Evolutionary conservation across 768 basidiomycete species (phyloP).

Genomic region (Baorangia bicolor): DNA sequence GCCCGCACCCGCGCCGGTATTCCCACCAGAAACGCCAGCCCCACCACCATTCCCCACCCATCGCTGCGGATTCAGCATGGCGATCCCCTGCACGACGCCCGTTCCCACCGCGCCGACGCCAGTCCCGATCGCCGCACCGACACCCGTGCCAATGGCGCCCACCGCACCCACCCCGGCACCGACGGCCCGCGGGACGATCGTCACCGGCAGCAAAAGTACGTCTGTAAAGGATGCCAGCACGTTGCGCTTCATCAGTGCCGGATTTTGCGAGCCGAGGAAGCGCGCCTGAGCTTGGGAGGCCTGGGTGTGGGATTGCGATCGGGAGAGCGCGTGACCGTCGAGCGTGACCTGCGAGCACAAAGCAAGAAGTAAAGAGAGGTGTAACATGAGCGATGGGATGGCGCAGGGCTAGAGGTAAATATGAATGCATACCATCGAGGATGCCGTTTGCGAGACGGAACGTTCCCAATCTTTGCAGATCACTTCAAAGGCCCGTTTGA

Average conservation of each 20-base stretch:
- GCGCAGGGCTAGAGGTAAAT: no score
- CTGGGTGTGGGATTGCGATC: background rate
- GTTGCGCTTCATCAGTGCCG: constrained; percentile 88
- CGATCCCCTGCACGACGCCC: constrained; percentile 79
- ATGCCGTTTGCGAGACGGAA: constrained; percentile 32
- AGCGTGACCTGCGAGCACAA: constrained; percentile 9
- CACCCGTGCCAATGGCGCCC: constrained; percentile 68
- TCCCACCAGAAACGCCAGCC: background rate
- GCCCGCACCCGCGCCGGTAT: background rate
- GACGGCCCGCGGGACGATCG: constrained; percentile 86
- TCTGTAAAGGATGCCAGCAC: constrained; percentile 91
- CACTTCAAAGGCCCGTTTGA: constrained; percentile 69
- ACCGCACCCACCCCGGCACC: constrained; percentile 70
- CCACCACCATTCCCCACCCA: constrained; percentile 56
- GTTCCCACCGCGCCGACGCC: constrained; percentile 58
- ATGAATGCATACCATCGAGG: constrained; percentile 36
- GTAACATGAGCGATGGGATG: background rate
- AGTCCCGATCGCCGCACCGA: constrained; percentile 54
- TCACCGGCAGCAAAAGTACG: constrained; percentile 88
- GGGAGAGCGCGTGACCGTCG: background rate
- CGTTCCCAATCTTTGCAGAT: constrained; percentile 82
- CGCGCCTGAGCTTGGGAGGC: constrained; percentile 39
- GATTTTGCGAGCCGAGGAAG: constrained; percentile 84
- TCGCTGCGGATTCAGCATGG: constrained; percentile 87
- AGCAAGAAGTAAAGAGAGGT: background rate